Percentiles rank a stretch among this genome's conserved stretches.
phyloP scores from a whole-genome alignment of 2,329 filamentous ascomycete species.

The Talaromyces sp. region DNA sequence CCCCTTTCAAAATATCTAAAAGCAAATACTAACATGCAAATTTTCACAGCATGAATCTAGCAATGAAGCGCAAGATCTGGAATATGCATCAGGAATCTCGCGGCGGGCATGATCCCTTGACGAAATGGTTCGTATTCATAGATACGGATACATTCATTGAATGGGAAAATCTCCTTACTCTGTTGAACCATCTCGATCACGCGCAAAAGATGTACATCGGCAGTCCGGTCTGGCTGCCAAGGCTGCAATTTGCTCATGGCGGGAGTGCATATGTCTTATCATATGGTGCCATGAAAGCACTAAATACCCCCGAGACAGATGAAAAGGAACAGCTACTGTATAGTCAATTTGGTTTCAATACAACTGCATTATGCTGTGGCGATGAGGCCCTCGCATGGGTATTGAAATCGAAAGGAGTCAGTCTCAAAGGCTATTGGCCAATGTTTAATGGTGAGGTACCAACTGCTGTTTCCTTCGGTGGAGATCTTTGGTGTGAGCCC shows the following conservation, averaged over 20 bases:
- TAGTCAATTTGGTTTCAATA: constrained; percentile 5
- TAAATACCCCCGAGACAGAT: not conserved
- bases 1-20: not conserved
- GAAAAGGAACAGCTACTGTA: not conserved
- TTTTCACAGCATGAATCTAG: constrained; percentile 6
- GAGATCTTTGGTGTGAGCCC: constrained; percentile 9
- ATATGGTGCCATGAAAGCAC: constrained; percentile 6
- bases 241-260: constrained; percentile 3
- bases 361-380: constrained; percentile 5
- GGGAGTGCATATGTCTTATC: constrained; percentile 5
- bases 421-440: constrained; percentile 8
- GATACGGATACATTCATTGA: constrained; percentile 11
- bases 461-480: not conserved
- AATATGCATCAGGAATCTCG: constrained; percentile 7
- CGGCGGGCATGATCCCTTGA: not conserved
- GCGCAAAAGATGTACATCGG: not conserved
- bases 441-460: constrained; percentile 11
- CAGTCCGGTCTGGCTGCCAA: constrained; percentile 7
- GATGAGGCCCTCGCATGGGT: constrained; percentile 8
- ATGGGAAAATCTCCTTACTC: constrained; percentile 2
- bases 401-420: constrained; percentile 9
- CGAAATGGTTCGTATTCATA: constrained; percentile 3
- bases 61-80: constrained; percentile 10
- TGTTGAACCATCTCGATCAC: not conserved
- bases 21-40: not conserved